phyloP scores from a whole-genome alignment of 129 eudicot genomes.

The Ambrosia artemisiifolia region DNA sequence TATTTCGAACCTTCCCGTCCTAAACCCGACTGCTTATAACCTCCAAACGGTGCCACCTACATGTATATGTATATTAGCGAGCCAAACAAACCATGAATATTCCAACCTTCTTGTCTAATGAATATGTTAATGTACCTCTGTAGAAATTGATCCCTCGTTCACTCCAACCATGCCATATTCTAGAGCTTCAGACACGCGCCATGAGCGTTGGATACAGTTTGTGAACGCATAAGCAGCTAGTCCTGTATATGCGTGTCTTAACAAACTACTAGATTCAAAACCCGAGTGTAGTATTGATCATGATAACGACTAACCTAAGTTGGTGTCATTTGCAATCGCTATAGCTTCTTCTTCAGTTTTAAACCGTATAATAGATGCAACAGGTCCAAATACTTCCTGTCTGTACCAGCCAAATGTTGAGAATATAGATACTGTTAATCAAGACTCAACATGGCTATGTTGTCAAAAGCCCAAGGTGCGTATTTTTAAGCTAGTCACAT shows the following conservation, averaged over 20 bases:
- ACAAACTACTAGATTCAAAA: background rate
- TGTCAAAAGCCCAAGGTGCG: too few relatives aligned
- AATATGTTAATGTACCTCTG: slow-evolving; percentile 47
- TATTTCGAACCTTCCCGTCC: slow-evolving; percentile 95
- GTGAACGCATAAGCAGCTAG: slow-evolving; percentile 80
- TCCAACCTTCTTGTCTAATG: background rate
- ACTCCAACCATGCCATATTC: slow-evolving; percentile 92
- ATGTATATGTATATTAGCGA: background rate
- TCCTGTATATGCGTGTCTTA: slow-evolving; percentile 37
- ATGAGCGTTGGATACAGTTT: slow-evolving; percentile 51
- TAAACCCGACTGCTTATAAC: slow-evolving; percentile 85
- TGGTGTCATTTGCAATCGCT: slow-evolving; percentile 81
- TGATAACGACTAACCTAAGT: slow-evolving; percentile 56
- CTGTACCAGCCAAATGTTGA: slow-evolving; percentile 23
- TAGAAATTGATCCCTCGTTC: slow-evolving; percentile 76
- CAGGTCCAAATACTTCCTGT: slow-evolving; percentile 94
- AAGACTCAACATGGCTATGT: background rate
- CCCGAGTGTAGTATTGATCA: background rate
- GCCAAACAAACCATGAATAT: slow-evolving; percentile 4
- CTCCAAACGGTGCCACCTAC: slow-evolving; percentile 97
- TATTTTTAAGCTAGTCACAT: too few relatives aligned
- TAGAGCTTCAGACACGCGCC: slow-evolving; percentile 97
- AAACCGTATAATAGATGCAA: slow-evolving; percentile 76
- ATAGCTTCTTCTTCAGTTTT: slow-evolving; percentile 93
- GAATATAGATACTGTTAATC: background rate